A percentile compares a stretch with the other conserved stretches of the same genome.
Evolutionary conservation across 768 basidiomycete species (phyloP).

Genomic region (Amanita fuliginea): DNA sequence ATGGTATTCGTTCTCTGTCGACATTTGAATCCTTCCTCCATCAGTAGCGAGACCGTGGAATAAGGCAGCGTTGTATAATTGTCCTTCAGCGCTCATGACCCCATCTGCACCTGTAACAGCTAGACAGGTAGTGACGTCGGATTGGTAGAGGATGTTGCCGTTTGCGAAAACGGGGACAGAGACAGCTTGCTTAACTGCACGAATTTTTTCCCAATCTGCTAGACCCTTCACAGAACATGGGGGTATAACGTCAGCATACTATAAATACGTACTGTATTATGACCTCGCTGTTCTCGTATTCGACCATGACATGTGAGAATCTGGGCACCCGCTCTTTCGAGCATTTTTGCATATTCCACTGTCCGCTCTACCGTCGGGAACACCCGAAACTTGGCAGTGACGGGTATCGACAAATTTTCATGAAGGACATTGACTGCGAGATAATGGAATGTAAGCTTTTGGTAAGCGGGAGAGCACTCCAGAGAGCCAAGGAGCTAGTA

Average conservation of each 20-base stretch:
- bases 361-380: conserved; percentile 82
- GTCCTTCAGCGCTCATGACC: conserved; percentile 92
- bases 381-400: conserved; percentile 93
- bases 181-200: conserved; percentile 83
- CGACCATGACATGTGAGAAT: conserved; percentile 93
- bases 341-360: conserved; percentile 90
- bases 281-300: conserved; percentile 84
- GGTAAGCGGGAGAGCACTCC: neutral
- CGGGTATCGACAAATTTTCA: conserved; percentile 75
- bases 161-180: conserved; percentile 94
- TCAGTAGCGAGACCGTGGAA: conserved; percentile 32
- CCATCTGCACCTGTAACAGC: conserved; percentile 81
- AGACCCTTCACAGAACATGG: conserved; percentile 43
- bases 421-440: conserved; percentile 89
- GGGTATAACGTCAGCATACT: neutral
- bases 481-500: neutral
- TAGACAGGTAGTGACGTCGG: conserved; percentile 75
- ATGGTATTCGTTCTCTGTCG: conserved; percentile 10
- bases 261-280: conserved; percentile 42
- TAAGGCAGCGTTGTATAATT: conserved; percentile 85
- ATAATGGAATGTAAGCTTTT: neutral
- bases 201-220: conserved; percentile 85
- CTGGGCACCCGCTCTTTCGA: conserved; percentile 91
- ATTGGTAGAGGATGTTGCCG: conserved; percentile 83
- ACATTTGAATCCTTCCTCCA: conserved; percentile 5